Conservation (phyloP, 768 basidiomycete species). For the Boletus fagicola region DNA sequence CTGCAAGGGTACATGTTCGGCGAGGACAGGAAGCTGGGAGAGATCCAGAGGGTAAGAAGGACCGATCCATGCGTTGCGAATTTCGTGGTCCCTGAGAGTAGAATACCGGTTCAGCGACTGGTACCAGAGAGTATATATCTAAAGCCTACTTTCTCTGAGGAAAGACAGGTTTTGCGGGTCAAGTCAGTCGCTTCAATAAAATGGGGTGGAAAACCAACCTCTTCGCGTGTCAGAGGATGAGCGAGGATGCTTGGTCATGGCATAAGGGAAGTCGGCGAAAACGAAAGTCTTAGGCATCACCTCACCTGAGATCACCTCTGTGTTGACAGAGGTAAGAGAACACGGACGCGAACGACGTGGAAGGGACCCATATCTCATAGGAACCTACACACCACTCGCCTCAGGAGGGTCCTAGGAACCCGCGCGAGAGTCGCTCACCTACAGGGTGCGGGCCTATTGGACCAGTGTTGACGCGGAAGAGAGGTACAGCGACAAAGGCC, state of each 20-base stretch:
- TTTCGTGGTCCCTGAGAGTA: constrained; percentile 59
- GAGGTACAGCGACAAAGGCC: constrained; percentile 76
- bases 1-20: constrained; percentile 59
- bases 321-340: constrained; percentile 74
- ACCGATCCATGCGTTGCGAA: constrained; percentile 73
- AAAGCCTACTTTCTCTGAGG: constrained; percentile 49
- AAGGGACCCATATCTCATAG: constrained; percentile 79
- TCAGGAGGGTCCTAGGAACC: neutral
- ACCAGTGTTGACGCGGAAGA: constrained; percentile 64
- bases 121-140: no score
- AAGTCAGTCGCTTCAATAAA: neutral
- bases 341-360: constrained; percentile 70
- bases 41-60: constrained; percentile 68
- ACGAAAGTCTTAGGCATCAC: neutral
- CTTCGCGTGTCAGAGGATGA: constrained; percentile 70
- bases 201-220: constrained; percentile 42
- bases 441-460: constrained; percentile 77
- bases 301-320: constrained; percentile 65
- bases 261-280: neutral
- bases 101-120: neutral
- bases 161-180: neutral
- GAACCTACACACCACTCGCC: constrained; percentile 48
- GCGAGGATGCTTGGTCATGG: constrained; percentile 57
- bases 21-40: constrained; percentile 48
- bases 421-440: constrained; percentile 42